Conservation (phyloP, 2,329 filamentous ascomycete species). For the Talaromyces funiculosus region DNA sequence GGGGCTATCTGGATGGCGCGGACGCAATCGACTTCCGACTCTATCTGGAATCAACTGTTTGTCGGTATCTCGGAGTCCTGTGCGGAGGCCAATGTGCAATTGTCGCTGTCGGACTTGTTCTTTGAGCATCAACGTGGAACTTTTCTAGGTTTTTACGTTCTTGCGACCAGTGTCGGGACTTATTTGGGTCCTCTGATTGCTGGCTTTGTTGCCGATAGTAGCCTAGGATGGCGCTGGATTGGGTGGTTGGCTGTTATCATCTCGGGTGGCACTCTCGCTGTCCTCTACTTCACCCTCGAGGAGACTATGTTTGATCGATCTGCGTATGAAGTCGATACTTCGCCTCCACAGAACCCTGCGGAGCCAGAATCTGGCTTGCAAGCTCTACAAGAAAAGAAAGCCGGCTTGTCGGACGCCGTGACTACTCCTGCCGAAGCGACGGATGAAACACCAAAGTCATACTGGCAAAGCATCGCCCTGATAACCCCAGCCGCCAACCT, state of each 20-base stretch:
- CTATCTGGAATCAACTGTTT: slow-evolving; percentile 53
- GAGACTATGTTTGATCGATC: slow-evolving; percentile 39
- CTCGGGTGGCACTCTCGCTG: slow-evolving; percentile 42
- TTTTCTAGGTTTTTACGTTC: slow-evolving; percentile 51
- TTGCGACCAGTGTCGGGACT: slow-evolving; percentile 52
- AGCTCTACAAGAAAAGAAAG: slow-evolving; percentile 3
- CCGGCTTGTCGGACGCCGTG: not conserved
- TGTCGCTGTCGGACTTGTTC: slow-evolving; percentile 54
- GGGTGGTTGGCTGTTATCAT: slow-evolving; percentile 49
- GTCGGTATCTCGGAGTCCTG: slow-evolving; percentile 54
- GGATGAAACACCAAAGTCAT: slow-evolving; percentile 40
- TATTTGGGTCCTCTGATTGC: slow-evolving; percentile 52
- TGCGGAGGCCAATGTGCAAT: slow-evolving; percentile 52
- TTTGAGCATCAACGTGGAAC: slow-evolving; percentile 54
- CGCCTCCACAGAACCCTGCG: not conserved
- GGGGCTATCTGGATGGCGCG: slow-evolving; percentile 52
- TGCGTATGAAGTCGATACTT: slow-evolving; percentile 3
- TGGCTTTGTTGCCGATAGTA: slow-evolving; percentile 45
- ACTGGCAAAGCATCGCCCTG: slow-evolving; percentile 51
- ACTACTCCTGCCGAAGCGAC: slow-evolving; percentile 1
- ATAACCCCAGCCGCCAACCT: slow-evolving; percentile 54
- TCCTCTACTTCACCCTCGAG: slow-evolving; percentile 50
- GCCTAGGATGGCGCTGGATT: slow-evolving; percentile 52
- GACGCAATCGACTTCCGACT: slow-evolving; percentile 40
- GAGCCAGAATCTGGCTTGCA: slow-evolving; percentile 8